A percentile compares a stretch with the other conserved stretches of the same genome.
Evolutionary conservation across 768 basidiomycete species (phyloP).

Genomic region (Boletellus sp.): DNA sequence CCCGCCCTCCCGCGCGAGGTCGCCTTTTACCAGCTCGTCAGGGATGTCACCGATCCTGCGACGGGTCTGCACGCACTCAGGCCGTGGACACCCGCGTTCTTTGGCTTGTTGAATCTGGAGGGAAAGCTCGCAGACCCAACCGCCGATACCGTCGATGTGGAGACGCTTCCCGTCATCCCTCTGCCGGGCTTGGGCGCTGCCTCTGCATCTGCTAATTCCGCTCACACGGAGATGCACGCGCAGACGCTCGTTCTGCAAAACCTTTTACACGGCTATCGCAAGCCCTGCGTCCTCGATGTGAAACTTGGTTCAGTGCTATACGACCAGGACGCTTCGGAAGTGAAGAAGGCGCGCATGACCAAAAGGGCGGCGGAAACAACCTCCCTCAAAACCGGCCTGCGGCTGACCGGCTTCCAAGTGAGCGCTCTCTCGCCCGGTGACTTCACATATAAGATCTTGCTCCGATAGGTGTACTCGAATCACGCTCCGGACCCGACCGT

Average conservation of each 20-base stretch:
- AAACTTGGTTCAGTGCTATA: constrained; percentile 93
- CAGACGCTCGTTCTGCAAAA: constrained; percentile 88
- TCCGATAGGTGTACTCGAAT: constrained; percentile 67
- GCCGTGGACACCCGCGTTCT: constrained; percentile 69
- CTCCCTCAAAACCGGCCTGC: constrained; percentile 67
- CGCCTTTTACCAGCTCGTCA: constrained; percentile 62
- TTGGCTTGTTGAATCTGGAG: constrained; percentile 76
- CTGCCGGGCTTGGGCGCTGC: constrained; percentile 43
- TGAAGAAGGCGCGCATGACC: constrained; percentile 79
- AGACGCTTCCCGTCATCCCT: constrained; percentile 19
- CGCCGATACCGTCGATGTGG: constrained; percentile 5
- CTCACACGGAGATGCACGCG: constrained; percentile 9
- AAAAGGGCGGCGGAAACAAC: constrained; percentile 69
- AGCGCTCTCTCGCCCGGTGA: constrained; percentile 15
- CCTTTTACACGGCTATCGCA: constrained; percentile 63
- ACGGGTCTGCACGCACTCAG: constrained; percentile 32
- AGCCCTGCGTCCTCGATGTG: constrained; percentile 86
- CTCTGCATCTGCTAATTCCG: constrained; percentile 14
- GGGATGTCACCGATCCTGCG: constrained; percentile 28
- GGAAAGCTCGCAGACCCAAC: constrained; percentile 30
- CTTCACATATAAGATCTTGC: neutral
- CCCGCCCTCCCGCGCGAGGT: constrained; percentile 61
- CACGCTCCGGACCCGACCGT: constrained; percentile 49
- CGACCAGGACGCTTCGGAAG: constrained; percentile 58
- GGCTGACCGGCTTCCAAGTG: constrained; percentile 91